Percentiles rank a stretch among this genome's conserved stretches.
Conservation (phyloP, 805 yeast genomes). For the Starmera quercuum region DNA sequence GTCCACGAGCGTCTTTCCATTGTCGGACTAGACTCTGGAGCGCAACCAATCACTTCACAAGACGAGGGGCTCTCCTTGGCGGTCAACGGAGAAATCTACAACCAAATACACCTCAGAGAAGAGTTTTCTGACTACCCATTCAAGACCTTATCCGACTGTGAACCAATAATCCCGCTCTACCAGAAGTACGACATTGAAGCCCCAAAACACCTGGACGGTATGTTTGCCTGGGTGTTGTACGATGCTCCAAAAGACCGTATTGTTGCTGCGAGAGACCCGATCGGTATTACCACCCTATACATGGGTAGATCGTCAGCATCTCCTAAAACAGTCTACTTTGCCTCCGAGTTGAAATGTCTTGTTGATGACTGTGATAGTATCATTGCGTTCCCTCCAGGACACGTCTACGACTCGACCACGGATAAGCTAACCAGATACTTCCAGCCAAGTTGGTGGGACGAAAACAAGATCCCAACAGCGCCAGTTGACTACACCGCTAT, state of each 20-base stretch:
- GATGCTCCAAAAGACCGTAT: constrained; percentile 82
- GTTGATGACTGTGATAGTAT: constrained; percentile 92
- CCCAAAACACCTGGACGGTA: constrained; percentile 91
- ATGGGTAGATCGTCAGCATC: constrained; percentile 71
- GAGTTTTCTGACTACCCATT: constrained; percentile 65
- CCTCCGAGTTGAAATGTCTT: constrained; percentile 91
- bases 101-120: constrained; percentile 85
- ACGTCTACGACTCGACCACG: constrained; percentile 86
- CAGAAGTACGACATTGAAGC: constrained; percentile 83
- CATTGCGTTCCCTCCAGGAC: constrained; percentile 97
- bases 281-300: constrained; percentile 93
- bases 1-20: constrained; percentile 96
- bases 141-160: constrained; percentile 92
- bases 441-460: constrained; percentile 95
- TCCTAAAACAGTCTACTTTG: constrained; percentile 80
- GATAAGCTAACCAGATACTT: constrained; percentile 83
- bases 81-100: constrained; percentile 97
- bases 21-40: constrained; percentile 96
- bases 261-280: constrained; percentile 96
- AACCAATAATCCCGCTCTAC: constrained; percentile 91
- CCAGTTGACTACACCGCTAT: constrained; percentile 67
- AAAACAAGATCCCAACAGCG: constrained; percentile 58
- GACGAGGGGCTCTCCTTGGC: constrained; percentile 70
- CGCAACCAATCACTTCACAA: constrained; percentile 87
- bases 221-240: constrained; percentile 93